phyloP scores from a whole-genome alignment of 2,329 filamentous ascomycete species.

The Helotiales sp. region DNA sequence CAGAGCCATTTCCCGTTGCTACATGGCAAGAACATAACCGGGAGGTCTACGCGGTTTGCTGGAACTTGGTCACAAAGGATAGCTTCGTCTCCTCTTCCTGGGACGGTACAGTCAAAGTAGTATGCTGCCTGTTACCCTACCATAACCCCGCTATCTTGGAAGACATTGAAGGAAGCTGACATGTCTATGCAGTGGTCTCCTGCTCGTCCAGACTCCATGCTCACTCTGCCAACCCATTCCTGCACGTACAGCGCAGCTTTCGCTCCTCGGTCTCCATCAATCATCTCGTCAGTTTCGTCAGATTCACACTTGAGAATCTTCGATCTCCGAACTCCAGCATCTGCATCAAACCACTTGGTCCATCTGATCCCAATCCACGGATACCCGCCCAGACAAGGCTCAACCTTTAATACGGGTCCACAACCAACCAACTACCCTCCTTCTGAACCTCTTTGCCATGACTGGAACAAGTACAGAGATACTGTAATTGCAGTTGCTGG shows the following conservation, averaged over 20 bases:
- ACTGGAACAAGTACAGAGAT: conserved; percentile 98
- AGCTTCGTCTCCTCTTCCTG: conserved; percentile 89
- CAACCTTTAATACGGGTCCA: conserved; percentile 28
- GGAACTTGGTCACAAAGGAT: conserved; percentile 90
- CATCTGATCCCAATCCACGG: conserved; percentile 81
- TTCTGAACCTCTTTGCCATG: conserved; percentile 83
- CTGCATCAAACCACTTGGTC: conserved; percentile 83
- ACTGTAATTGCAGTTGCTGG: conserved; percentile 83
- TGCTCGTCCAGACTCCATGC: conserved; percentile 68
- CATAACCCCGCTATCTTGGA: conserved; percentile 7
- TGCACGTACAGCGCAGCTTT: conserved; percentile 95
- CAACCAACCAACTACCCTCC: conserved; percentile 34
- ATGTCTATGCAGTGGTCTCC: conserved; percentile 71
- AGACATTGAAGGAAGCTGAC: conserved; percentile 4
- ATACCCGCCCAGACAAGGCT: conserved; percentile 41
- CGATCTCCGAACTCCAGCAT: conserved; percentile 84
- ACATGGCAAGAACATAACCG: conserved; percentile 92
- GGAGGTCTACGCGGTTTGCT: conserved; percentile 89
- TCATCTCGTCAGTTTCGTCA: conserved; percentile 84
- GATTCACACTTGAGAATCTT: conserved; percentile 90
- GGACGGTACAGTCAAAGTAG: conserved; percentile 94
- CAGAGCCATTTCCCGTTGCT: conserved; percentile 81
- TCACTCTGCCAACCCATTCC: conserved; percentile 85
- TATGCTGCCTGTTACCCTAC: conserved; percentile 37
- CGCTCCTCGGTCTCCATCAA: conserved; percentile 80